Conservation (phyloP, 2,329 filamentous ascomycete genomes). For the Chrysoporthe austroafricana region DNA sequence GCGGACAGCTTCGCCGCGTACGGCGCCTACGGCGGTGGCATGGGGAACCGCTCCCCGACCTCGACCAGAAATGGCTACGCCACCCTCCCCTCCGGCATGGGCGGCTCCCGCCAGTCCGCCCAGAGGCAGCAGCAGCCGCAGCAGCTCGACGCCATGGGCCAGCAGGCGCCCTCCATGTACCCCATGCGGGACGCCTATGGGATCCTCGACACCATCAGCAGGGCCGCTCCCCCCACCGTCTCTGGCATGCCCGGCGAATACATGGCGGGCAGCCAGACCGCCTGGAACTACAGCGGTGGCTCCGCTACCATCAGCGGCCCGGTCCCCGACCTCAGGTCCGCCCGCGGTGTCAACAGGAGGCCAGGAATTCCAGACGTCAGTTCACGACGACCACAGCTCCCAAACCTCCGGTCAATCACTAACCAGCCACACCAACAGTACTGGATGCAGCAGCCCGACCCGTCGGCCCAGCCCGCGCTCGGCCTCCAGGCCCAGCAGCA, state of each 20-base stretch:
- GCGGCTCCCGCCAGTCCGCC: conserved; percentile 32
- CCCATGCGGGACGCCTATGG: conserved; percentile 36
- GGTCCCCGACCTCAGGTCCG: conserved; percentile 64
- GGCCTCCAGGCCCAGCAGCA: conserved; percentile 43
- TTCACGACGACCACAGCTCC: conserved; percentile 36
- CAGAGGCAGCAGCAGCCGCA: conserved; percentile 31
- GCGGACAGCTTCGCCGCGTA: conserved; percentile 28
- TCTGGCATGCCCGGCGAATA: conserved; percentile 33
- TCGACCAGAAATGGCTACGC: conserved; percentile 36
- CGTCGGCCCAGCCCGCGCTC: conserved; percentile 35
- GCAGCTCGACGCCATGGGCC: conserved; percentile 36
- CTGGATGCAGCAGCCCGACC: conserved; percentile 53
- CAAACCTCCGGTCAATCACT: conserved; percentile 22
- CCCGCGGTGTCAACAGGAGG: conserved; percentile 69
- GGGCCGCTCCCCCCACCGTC: conserved; percentile 33
- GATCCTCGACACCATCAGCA: conserved; percentile 36
- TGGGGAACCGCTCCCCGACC: conserved; percentile 35
- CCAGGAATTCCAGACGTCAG: conserved; percentile 40
- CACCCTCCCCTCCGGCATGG: conserved; percentile 33
- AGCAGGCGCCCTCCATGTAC: conserved; percentile 33
- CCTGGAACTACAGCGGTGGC: conserved; percentile 37
- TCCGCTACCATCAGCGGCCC: conserved; percentile 54
- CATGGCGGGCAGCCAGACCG: conserved; percentile 34
- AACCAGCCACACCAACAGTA: conserved; percentile 41
- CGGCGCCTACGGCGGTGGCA: conserved; percentile 24